phyloP scores from a whole-genome alignment of 2,329 filamentous ascomycete genomes.

The Sporothrix protearum region DNA sequence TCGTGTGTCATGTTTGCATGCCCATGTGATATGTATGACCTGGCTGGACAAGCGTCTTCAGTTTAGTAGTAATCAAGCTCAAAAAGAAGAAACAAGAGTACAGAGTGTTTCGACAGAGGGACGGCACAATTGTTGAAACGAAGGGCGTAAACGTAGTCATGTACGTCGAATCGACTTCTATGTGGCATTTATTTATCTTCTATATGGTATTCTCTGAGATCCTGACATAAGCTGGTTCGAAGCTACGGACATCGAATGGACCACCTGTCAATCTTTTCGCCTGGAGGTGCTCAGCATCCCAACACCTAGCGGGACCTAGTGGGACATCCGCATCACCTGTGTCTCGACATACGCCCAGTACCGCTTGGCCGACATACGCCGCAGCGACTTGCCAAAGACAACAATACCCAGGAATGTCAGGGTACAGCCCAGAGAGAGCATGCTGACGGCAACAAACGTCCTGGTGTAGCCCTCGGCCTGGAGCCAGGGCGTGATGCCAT shows the following conservation, averaged over 20 bases:
- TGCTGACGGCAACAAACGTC: constrained; percentile 10
- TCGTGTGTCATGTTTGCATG: no score
- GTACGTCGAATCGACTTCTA: not conserved
- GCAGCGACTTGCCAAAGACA: constrained; percentile 13
- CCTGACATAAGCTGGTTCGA: not conserved
- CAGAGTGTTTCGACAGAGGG: no score
- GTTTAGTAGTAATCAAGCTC: no score
- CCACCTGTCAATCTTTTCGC: not conserved
- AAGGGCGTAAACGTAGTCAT: no score
- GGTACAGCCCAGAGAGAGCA: constrained; percentile 20
- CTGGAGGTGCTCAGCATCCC: not conserved
- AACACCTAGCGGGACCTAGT: no score
- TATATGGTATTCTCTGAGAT: no score
- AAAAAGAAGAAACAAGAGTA: no score
- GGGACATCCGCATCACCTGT: not conserved
- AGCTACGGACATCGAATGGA: not conserved
- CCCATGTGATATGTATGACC: no score
- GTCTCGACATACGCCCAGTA: constrained; percentile 12
- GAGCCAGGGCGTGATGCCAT: constrained; percentile 38
- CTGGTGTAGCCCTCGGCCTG: constrained; percentile 27
- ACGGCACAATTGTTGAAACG: no score
- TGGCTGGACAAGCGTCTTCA: no score
- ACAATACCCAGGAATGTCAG: constrained; percentile 6
- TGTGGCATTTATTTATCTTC: not conserved
- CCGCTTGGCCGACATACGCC: not conserved